phyloP scores from a whole-genome alignment of 2,329 filamentous ascomycete species.

The Venturia carpophila region DNA sequence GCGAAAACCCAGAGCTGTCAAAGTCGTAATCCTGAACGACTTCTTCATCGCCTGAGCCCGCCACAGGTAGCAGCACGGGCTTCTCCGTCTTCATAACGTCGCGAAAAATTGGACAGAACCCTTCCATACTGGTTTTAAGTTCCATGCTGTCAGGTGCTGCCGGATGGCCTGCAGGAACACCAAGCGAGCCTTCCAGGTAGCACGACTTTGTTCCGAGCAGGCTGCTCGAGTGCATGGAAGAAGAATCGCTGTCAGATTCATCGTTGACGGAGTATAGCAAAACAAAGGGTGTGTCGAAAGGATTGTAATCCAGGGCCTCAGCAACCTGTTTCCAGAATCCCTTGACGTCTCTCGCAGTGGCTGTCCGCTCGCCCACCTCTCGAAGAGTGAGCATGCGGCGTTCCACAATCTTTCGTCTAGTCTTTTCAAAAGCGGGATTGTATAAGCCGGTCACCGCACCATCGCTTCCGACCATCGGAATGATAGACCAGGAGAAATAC shows the following conservation, averaged over 20 bases:
- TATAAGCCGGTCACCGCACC: conserved; percentile 69
- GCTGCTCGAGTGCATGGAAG: conserved; percentile 63
- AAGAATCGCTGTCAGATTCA: conserved; percentile 62
- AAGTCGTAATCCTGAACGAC: conserved; percentile 1
- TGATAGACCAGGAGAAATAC: conserved; percentile 76
- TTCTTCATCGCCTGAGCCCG: conserved; percentile 15
- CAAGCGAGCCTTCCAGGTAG: conserved; percentile 63
- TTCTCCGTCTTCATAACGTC: conserved; percentile 62
- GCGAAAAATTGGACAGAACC: conserved; percentile 68
- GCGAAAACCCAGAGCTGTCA: background rate
- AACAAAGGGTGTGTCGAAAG: conserved; percentile 67
- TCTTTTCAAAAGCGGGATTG: conserved; percentile 77
- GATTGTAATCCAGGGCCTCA: conserved; percentile 63
- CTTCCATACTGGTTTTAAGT: conserved; percentile 59
- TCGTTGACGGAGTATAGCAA: conserved; percentile 69
- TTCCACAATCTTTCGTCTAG: conserved; percentile 68
- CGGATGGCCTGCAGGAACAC: conserved; percentile 56
- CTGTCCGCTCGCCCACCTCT: conserved; percentile 68
- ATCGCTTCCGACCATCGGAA: conserved; percentile 66
- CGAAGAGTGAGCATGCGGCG: conserved; percentile 70
- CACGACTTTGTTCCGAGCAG: conserved; percentile 55
- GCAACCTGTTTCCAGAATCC: conserved; percentile 66
- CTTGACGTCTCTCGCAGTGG: conserved; percentile 62
- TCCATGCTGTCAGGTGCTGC: conserved; percentile 57
- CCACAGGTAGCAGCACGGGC: conserved; percentile 60